phyloP scores from a whole-genome alignment of 495 filamentous ascomycete species.

The Podospora australis region DNA sequence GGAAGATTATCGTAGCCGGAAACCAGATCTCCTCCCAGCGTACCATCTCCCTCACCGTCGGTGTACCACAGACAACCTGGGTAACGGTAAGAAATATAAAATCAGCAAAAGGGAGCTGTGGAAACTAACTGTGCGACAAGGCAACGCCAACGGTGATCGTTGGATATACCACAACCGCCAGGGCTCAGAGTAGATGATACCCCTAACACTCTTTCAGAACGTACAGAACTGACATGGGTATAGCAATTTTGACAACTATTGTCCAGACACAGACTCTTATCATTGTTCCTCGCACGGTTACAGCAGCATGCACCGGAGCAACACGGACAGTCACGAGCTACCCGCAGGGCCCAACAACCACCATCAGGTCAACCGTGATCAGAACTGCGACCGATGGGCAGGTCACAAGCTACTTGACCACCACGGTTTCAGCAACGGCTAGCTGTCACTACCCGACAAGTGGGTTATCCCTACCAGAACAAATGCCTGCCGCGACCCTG shows the following conservation, averaged over 20 bases:
- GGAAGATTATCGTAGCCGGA: conserved; percentile 36
- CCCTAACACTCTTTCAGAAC: conserved; percentile 1
- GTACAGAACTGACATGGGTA: not conserved
- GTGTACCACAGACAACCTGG: conserved; percentile 27
- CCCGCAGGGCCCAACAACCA: conserved; percentile 25
- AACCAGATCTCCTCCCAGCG: conserved; percentile 34
- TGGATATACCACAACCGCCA: conserved; percentile 35
- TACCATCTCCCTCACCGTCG: conserved; percentile 30
- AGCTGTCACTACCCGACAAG: conserved; percentile 29
- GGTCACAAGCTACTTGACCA: conserved; percentile 29
- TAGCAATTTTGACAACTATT: conserved; percentile 32
- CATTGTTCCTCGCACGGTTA: conserved; percentile 30
- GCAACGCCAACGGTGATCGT: conserved; percentile 36
- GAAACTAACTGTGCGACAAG: no score
- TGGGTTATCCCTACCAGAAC: conserved; percentile 3
- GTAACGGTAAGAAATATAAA: conserved; percentile 26
- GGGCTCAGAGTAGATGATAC: conserved; percentile 27
- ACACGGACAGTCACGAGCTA: conserved; percentile 36
- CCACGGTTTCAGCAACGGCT: conserved; percentile 29
- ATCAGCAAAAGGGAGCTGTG: no score
- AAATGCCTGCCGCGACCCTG: not conserved
- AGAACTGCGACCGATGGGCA: conserved; percentile 33
- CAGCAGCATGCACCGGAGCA: conserved; percentile 27
- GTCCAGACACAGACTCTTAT: conserved; percentile 32
- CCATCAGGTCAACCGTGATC: conserved; percentile 25